These are phyloP conservation scores for Rubroshorea leprosula DNA, from an alignment of 345 rosid genomes.

Conservation along the genomic window DNA sequence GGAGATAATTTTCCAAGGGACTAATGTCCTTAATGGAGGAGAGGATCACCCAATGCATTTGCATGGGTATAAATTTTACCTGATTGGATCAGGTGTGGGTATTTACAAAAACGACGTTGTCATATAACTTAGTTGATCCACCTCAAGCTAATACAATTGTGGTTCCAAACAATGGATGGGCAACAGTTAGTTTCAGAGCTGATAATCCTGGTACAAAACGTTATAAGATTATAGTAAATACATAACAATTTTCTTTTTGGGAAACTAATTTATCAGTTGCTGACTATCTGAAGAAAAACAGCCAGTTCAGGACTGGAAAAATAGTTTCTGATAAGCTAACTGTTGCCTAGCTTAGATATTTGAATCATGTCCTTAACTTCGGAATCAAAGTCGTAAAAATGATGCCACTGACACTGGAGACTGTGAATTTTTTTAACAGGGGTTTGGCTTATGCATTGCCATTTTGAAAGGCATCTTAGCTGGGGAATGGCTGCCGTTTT, in stretches of 20 bases:
- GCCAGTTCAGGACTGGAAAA: no score
- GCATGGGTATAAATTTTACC: slow-evolving; percentile 29
- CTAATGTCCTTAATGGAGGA: slow-evolving; percentile 8
- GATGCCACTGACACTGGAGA: no score
- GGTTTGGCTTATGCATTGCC: slow-evolving; percentile 32
- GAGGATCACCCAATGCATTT: slow-evolving; percentile 32
- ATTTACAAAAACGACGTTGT: slow-evolving; percentile 19
- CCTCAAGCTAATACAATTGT: slow-evolving; percentile 19
- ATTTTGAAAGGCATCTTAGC: slow-evolving; percentile 20
- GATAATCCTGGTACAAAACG: slow-evolving; percentile 17
- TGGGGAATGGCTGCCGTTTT: slow-evolving; percentile 31
- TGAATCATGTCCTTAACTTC: no score
- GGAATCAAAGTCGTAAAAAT: no score
- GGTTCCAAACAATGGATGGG: slow-evolving; percentile 25
- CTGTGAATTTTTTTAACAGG: slow-evolving; percentile 14
- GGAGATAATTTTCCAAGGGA: slow-evolving; percentile 28
- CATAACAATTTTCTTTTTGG: no score
- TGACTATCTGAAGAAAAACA: no score
- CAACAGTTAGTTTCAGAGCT: slow-evolving; percentile 20
- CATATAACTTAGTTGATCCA: slow-evolving; percentile 28
- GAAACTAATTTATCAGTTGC: no score
- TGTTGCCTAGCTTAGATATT: no score
- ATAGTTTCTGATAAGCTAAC: no score
- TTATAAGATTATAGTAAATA: no score
- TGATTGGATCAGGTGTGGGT: slow-evolving; percentile 23